Evolutionary conservation across 2,329 filamentous ascomycete species (phyloP).

Genomic region (Cladosporium oxysporum): DNA sequence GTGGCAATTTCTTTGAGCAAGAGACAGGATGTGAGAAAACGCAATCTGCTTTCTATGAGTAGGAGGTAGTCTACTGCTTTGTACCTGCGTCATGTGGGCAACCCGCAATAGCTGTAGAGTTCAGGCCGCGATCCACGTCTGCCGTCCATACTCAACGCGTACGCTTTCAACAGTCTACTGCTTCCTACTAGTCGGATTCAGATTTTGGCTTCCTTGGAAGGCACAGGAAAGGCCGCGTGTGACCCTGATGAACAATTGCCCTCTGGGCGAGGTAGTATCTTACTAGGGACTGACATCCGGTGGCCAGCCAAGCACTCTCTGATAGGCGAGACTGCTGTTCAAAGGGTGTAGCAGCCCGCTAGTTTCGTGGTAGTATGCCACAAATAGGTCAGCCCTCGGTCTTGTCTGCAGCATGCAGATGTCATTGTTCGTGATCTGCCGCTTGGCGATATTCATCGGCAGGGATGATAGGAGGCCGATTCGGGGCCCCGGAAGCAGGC

Average conservation of each 20-base stretch:
- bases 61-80: neutral
- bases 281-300: neutral
- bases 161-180: neutral
- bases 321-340: neutral
- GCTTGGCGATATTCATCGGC: slow-evolving; percentile 9
- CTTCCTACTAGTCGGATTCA: too few relatives aligned
- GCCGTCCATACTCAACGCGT: neutral
- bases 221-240: neutral
- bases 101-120: neutral
- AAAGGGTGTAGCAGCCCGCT: neutral
- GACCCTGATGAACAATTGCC: neutral
- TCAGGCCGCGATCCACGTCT: neutral
- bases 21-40: neutral
- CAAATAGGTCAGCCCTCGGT: neutral
- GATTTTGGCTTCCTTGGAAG: neutral
- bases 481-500: neutral
- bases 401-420: slow-evolving; percentile 3
- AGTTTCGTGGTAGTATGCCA: neutral
- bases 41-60: neutral
- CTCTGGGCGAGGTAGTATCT: neutral
- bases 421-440: slow-evolving; percentile 14
- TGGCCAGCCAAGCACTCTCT: neutral
- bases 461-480: neutral
- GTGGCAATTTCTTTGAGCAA: neutral
- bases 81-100: slow-evolving; percentile 15